phyloP scores from a whole-genome alignment of 148 eudicot species.

The Nyssa sinensis region DNA sequence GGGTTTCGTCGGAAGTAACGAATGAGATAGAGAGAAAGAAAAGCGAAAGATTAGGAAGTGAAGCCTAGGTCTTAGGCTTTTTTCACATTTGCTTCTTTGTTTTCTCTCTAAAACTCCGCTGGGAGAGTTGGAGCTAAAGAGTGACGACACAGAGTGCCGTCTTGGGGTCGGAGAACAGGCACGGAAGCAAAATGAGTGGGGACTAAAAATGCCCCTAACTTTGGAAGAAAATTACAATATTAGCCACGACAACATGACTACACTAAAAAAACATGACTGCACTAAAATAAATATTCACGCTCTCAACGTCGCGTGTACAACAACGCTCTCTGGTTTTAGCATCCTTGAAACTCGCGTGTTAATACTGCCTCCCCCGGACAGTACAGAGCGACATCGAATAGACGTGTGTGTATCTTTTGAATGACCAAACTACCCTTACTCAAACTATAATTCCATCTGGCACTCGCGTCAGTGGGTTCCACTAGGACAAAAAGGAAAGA shows the following conservation, averaged over 20 bases:
- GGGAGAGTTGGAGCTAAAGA: background rate
- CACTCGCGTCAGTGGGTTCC: too few relatives aligned
- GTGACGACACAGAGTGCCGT: background rate
- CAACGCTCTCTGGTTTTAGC: too few relatives aligned
- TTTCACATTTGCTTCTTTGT: background rate
- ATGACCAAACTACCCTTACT: too few relatives aligned
- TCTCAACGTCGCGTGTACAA: background rate
- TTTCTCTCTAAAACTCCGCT: background rate
- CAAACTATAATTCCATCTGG: too few relatives aligned
- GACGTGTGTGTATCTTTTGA: too few relatives aligned
- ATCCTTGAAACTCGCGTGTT: too few relatives aligned
- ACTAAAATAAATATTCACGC: background rate
- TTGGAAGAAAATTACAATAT: background rate
- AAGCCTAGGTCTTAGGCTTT: background rate
- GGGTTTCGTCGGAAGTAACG: background rate
- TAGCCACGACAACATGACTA: background rate
- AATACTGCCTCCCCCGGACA: too few relatives aligned
- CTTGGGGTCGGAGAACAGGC: constrained; percentile 17
- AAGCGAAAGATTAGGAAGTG: background rate
- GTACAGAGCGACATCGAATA: too few relatives aligned
- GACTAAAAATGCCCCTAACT: background rate
- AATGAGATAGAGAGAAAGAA: background rate
- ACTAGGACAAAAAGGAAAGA: too few relatives aligned
- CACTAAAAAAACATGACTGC: background rate
- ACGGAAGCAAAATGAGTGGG: background rate